These are phyloP conservation scores for Podospora pseudocomata DNA, from an alignment of 495 filamentous ascomycete species.

Conservation along the genomic window DNA sequence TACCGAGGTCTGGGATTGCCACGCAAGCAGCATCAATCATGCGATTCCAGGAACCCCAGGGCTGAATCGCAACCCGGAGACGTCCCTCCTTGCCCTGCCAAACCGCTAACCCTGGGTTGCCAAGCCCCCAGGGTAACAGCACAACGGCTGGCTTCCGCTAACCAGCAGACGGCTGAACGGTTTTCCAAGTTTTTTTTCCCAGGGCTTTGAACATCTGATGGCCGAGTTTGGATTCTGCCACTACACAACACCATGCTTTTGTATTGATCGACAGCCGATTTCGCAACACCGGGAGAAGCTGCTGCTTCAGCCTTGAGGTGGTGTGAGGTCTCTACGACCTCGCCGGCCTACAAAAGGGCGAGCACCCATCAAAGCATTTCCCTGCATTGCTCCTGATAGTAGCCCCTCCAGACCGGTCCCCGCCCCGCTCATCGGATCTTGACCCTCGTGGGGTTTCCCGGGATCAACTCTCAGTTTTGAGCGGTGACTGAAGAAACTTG, in stretches of 20 bases:
- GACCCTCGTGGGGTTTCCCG: not conserved
- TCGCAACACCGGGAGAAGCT: not conserved
- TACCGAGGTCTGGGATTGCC: constrained; percentile 1
- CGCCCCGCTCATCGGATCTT: constrained; percentile 2
- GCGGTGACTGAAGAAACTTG: constrained; percentile 2
- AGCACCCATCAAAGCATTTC: not conserved
- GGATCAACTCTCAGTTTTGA: not conserved
- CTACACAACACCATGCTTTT: not conserved
- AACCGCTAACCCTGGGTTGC: not conserved
- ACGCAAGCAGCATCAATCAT: not conserved
- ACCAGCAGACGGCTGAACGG: not conserved
- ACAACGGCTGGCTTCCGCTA: not conserved
- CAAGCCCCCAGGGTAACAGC: not conserved
- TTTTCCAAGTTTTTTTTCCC: not conserved
- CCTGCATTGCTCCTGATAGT: not conserved
- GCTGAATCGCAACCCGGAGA: not conserved
- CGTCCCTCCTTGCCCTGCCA: not conserved
- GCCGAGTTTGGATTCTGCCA: not conserved
- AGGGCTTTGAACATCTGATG: not conserved
- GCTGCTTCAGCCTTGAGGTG: constrained; percentile 3
- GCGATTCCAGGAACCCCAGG: not conserved
- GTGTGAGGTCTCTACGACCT: constrained; percentile 4
- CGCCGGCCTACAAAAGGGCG: not conserved
- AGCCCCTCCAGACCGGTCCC: constrained; percentile 1
- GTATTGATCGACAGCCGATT: not conserved